These are phyloP conservation scores for Helminthosporium solani DNA, from an alignment of 2,329 filamentous ascomycete species.

Conservation along the genomic window DNA sequence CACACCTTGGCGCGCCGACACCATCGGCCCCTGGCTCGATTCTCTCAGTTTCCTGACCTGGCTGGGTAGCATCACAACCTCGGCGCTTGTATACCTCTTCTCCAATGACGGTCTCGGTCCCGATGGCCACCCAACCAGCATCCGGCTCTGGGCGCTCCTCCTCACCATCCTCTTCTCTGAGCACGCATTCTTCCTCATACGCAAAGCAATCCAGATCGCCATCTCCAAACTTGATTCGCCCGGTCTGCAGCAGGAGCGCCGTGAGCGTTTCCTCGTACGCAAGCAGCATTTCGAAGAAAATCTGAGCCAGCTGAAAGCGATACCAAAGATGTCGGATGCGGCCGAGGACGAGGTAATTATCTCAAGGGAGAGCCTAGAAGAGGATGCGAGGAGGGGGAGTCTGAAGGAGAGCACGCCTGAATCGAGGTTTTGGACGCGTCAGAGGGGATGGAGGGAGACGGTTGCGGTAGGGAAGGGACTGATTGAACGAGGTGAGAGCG, in stretches of 20 bases:
- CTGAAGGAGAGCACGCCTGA: constrained; percentile 46
- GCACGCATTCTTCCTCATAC: constrained; percentile 80
- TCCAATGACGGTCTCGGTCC: constrained; percentile 66
- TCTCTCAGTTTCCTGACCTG: constrained; percentile 87
- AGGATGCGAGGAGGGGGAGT: constrained; percentile 48
- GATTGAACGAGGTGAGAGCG: constrained; percentile 44
- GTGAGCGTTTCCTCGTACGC: constrained; percentile 76
- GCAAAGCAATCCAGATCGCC: constrained; percentile 69
- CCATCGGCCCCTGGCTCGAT: constrained; percentile 89
- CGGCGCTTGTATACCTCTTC: constrained; percentile 89
- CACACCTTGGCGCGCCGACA: constrained; percentile 85
- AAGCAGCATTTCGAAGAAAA: constrained; percentile 77
- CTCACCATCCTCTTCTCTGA: constrained; percentile 82
- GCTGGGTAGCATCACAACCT: constrained; percentile 85
- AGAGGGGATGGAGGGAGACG: constrained; percentile 53
- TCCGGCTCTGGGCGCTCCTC: constrained; percentile 78
- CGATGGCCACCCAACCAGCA: constrained; percentile 65
- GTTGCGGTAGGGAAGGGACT: constrained; percentile 52
- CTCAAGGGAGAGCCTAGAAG: constrained; percentile 65
- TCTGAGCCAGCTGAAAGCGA: constrained; percentile 56
- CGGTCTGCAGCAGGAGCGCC: constrained; percentile 79
- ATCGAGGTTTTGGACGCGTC: constrained; percentile 55
- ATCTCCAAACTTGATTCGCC: constrained; percentile 82
- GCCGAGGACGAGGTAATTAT: constrained; percentile 52
- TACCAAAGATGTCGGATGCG: constrained; percentile 45